Base-by-base conservation (phyloP, 1,284 basidiomycete species). In the Sanghuangporus baumii region DNA sequence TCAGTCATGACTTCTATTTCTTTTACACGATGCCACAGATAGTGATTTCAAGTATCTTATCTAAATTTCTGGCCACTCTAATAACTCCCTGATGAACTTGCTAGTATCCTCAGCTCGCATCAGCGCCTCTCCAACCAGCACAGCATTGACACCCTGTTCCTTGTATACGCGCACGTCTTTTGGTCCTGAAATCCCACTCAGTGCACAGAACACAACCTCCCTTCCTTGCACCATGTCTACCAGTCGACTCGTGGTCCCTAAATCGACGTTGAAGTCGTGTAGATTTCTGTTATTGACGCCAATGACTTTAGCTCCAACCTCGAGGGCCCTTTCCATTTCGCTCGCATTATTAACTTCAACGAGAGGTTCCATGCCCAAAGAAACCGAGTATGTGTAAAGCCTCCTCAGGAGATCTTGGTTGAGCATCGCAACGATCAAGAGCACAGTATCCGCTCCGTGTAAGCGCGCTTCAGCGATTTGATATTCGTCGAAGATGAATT, bases 251-350 rank as follows among this genome's bases (percentile, higher is more conserved):
- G 96, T 98, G 9, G 96, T 98, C 57, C 80, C 82, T 96, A 98
- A 97, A 74, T 99, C 97, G 38, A 98, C 96, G 61, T 93, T 80
- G 76, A 99, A 99, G 73, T 95, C 86, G 78, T 99, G 96, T 63
- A 99, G 76, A 74, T 99, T 98, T 54, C 96, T 85, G 76, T 99
- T 99, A 78, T 99, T 99, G 65, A 99, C 95, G 6, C 96, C 96
- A 67, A 99, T 91, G 59, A 98, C 91, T 71, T 93, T 94, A 38
- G 96, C 87, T 2, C 89, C 89, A 18, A 98, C 81, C n/a, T 83
- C 81, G 36, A 98, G 82, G 2, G 96, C 96, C 26, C 88, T 74
- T 65, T 85, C 81, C 85, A 99, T 95, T 78, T 99, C 96, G 50
- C 81, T 82, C 3, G 90, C 85, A 69, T 95, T 98, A 80, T 98